phyloP scores from a whole-genome alignment of 768 basidiomycete genomes.

The Mycena belliarum region DNA sequence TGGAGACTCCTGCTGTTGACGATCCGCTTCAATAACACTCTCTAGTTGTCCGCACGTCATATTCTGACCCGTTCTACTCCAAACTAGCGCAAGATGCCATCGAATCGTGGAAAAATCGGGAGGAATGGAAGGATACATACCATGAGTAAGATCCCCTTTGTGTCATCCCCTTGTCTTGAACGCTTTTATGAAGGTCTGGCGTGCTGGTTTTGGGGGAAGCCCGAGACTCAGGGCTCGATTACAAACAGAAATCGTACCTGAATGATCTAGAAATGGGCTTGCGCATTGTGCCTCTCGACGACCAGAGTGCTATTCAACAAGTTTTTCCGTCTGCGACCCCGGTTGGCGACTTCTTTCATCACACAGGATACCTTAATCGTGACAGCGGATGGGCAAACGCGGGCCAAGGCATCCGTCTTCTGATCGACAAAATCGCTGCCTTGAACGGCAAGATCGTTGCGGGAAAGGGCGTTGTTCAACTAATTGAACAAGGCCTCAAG shows the following conservation, averaged over 20 bases:
- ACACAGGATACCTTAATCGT: slow-evolving; percentile 66
- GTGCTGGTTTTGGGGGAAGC: slow-evolving; percentile 61
- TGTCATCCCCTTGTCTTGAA: neutral
- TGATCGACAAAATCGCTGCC: slow-evolving; percentile 56
- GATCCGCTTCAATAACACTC: neutral
- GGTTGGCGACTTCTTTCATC: slow-evolving; percentile 35
- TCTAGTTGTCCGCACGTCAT: slow-evolving; percentile 74
- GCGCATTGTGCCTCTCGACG: slow-evolving; percentile 41
- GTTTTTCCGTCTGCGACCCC: slow-evolving; percentile 47
- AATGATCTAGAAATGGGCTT: slow-evolving; percentile 67
- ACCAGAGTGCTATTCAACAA: slow-evolving; percentile 41
- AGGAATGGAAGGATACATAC: slow-evolving; percentile 72
- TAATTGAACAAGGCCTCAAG: slow-evolving; percentile 38
- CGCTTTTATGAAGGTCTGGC: slow-evolving; percentile 53
- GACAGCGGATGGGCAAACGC: slow-evolving; percentile 89
- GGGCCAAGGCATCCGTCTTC: slow-evolving; percentile 55
- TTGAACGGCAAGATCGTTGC: slow-evolving; percentile 61
- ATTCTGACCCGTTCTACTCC: slow-evolving; percentile 69
- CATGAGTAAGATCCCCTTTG: slow-evolving; percentile 65
- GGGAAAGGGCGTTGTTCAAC: slow-evolving; percentile 55
- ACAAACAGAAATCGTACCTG: slow-evolving; percentile 54
- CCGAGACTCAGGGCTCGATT: slow-evolving; percentile 33
- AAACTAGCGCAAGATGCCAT: slow-evolving; percentile 78
- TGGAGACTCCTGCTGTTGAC: slow-evolving; percentile 2
- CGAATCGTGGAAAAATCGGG: slow-evolving; percentile 64